Percentiles rank a stretch among this genome's conserved stretches.
Conservation (phyloP, 2,329 filamentous ascomycete species). For the Microdochium bolleyi region DNA sequence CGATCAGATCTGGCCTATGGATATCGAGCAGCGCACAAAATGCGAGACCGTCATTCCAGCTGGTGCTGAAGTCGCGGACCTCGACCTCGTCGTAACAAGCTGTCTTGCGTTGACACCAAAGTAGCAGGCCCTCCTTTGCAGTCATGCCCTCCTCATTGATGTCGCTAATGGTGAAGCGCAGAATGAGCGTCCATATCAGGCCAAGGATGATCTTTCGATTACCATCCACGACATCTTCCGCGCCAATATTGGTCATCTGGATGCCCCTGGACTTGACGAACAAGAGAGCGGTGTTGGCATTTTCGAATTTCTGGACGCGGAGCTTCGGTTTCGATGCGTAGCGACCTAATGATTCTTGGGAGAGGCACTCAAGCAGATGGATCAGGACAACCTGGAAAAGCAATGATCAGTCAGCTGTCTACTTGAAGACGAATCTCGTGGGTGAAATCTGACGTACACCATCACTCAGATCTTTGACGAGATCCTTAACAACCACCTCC, state of each 20-base stretch:
- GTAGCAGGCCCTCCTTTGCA: constrained; percentile 85
- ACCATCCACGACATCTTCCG: constrained; percentile 95
- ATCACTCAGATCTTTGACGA: constrained; percentile 85
- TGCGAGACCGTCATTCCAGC: constrained; percentile 95
- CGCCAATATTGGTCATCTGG: constrained; percentile 97
- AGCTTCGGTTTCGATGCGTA: constrained; percentile 96
- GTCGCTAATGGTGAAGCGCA: constrained; percentile 96
- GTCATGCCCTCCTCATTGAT: constrained; percentile 98
- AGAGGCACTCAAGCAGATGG: constrained; percentile 93
- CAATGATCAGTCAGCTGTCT: constrained; percentile 9
- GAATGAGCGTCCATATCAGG: constrained; percentile 96
- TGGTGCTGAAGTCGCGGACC: constrained; percentile 86
- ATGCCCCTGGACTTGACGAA: constrained; percentile 88
- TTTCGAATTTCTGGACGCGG: constrained; percentile 94
- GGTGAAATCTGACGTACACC: constrained; percentile 57
- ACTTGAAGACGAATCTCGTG: not conserved
- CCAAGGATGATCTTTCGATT: constrained; percentile 97
- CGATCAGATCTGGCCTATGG: constrained; percentile 92
- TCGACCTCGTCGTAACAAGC: constrained; percentile 97
- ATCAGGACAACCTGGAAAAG: constrained; percentile 68
- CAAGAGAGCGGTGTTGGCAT: constrained; percentile 91
- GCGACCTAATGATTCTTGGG: constrained; percentile 86
- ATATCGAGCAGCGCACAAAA: constrained; percentile 97
- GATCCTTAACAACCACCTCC: constrained; percentile 72
- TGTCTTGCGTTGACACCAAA: constrained; percentile 98